phyloP scores from a whole-genome alignment of 192 early-diverging fungal genomes.

The Mortierella claussenii region DNA sequence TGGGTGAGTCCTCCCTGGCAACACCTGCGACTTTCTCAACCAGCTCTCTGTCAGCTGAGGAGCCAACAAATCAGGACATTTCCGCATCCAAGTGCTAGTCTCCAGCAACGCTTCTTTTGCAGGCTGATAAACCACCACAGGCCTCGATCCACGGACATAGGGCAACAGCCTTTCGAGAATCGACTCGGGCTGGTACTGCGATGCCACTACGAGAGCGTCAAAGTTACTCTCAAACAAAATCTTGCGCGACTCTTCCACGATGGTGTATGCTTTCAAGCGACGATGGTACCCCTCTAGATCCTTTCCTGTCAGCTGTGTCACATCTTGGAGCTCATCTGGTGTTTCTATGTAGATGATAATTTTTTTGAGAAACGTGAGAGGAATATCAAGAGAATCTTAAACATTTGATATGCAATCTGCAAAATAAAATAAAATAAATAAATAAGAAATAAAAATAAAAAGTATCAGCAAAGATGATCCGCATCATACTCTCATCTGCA shows the following conservation, averaged over 20 bases:
- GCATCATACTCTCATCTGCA: constrained; percentile 64
- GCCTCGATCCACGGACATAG: constrained; percentile 84
- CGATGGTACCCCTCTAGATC: constrained; percentile 65
- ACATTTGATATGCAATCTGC: no score
- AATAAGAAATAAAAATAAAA: constrained; percentile 3
- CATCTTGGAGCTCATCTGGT: constrained; percentile 66
- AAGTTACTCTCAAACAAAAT: constrained; percentile 68
- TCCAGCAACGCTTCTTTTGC: constrained; percentile 73
- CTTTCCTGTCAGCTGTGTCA: constrained; percentile 57
- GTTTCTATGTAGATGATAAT: constrained; percentile 18
- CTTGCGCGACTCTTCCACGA: constrained; percentile 61
- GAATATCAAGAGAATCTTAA: constrained; percentile 7
- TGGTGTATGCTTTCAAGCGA: constrained; percentile 60
- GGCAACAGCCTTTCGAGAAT: constrained; percentile 77
- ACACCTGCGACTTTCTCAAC: constrained; percentile 88
- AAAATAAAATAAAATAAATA: neutral
- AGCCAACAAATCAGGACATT: constrained; percentile 76
- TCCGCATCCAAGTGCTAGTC: constrained; percentile 73
- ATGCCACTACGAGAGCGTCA: constrained; percentile 84
- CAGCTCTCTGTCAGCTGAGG: constrained; percentile 91
- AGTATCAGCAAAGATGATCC: neutral
- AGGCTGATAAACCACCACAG: constrained; percentile 86
- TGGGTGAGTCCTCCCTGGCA: constrained; percentile 84
- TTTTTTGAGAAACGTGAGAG: neutral
- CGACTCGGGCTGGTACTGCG: constrained; percentile 77